Conservation (phyloP, 768 basidiomycete species). For the Gymnopilus junonius region DNA sequence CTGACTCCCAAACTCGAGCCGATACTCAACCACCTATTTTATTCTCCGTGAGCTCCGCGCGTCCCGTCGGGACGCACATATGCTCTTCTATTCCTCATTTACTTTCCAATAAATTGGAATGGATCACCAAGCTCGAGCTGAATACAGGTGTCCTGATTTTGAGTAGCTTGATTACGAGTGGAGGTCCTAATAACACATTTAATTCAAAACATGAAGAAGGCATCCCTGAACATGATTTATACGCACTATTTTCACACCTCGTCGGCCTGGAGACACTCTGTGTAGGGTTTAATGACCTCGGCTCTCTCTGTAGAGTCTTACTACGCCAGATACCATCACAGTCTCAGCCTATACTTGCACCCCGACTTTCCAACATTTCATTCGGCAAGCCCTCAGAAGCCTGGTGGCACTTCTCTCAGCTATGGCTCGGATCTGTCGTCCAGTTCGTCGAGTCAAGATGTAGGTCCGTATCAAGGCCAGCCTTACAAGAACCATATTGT, state of each 20-base stretch:
- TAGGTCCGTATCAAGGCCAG: too few species aligned
- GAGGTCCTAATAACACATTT: too few species aligned
- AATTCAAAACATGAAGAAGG: slow-evolving; percentile 8
- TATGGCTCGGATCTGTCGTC: slow-evolving; percentile 30
- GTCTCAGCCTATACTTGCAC: slow-evolving; percentile 22
- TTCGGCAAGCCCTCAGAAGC: slow-evolving; percentile 36
- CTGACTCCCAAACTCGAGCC: slow-evolving; percentile 14
- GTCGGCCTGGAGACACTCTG: slow-evolving; percentile 28
- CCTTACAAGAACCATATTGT: not conserved
- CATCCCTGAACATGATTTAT: slow-evolving; percentile 22
- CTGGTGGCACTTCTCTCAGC: slow-evolving; percentile 38
- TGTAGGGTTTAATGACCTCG: slow-evolving; percentile 35
- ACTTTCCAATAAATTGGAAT: slow-evolving; percentile 20
- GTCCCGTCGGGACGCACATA: slow-evolving; percentile 18
- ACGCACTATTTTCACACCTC: slow-evolving; percentile 22
- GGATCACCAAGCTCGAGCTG: slow-evolving; percentile 35
- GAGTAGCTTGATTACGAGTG: too few species aligned
- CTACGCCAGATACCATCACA: not conserved
- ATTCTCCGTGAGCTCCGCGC: slow-evolving; percentile 31
- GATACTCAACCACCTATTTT: not conserved
- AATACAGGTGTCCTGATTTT: slow-evolving; percentile 32
- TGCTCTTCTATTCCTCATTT: slow-evolving; percentile 24
- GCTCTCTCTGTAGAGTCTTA: slow-evolving; percentile 27
- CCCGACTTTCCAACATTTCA: slow-evolving; percentile 29
- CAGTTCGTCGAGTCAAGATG: slow-evolving; percentile 18